These are phyloP conservation scores for California macrophylla DNA, from an alignment of 441 rosid species.

Conservation along the genomic window DNA sequence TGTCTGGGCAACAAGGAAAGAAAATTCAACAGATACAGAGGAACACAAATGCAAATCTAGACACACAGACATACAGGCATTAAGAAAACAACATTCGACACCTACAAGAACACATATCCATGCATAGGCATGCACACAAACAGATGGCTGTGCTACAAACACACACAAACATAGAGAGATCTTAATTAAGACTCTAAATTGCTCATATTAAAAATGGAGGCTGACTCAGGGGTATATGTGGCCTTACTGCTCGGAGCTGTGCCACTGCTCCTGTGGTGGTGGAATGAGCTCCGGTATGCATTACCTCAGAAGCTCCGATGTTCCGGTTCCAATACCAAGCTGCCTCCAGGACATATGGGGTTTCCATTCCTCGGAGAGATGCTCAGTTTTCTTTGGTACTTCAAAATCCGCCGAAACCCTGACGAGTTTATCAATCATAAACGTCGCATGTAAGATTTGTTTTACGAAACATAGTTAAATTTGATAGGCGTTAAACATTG, in stretches of 20 bases:
- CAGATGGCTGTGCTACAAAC: not conserved
- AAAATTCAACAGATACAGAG: not conserved
- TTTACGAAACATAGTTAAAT: no score
- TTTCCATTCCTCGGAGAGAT: conserved; percentile 33
- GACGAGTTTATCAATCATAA: conserved; percentile 34
- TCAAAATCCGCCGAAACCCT: conserved; percentile 27
- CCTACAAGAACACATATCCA: not conserved
- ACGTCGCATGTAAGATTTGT: conserved; percentile 23
- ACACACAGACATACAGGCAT: not conserved
- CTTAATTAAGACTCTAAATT: no score
- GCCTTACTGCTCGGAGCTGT: conserved; percentile 9
- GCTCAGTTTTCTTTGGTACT: conserved; percentile 35
- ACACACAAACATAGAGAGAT: no score
- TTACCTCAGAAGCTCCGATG: conserved; percentile 14
- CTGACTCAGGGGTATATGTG: not conserved
- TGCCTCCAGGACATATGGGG: conserved; percentile 39
- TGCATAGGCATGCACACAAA: not conserved
- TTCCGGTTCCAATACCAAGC: conserved; percentile 12
- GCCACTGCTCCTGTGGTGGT: conserved; percentile 34
- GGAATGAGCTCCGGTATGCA: conserved; percentile 37
- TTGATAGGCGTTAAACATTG: no score
- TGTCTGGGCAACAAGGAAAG: not conserved
- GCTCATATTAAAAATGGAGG: no score
- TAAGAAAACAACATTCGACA: not conserved
- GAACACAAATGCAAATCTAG: not conserved